Conservation (phyloP, 257 asterid genomes). For the Solanum chaucha region DNA sequence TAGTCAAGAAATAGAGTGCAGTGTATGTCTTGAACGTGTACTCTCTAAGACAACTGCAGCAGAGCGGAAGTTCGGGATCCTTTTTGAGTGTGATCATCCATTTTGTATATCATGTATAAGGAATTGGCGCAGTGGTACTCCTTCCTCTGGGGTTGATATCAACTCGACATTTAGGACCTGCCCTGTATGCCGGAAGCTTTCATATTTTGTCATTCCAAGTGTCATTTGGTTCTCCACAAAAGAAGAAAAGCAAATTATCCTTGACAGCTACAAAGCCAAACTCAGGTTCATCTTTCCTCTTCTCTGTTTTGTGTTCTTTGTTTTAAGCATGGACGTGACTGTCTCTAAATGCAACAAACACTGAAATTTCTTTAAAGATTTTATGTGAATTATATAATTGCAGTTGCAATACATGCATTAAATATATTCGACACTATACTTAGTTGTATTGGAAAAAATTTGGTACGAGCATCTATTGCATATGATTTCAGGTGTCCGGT, state of each 20-base stretch:
- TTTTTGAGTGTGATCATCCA: conserved; percentile 90
- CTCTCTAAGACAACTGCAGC: conserved; percentile 60
- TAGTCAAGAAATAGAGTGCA: conserved; percentile 89
- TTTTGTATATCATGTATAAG: conserved; percentile 88
- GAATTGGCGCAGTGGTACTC: conserved; percentile 81
- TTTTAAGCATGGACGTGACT: not conserved
- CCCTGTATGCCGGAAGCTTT: conserved; percentile 82
- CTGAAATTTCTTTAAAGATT: not conserved
- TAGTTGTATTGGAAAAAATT: not conserved
- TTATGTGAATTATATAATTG: not conserved
- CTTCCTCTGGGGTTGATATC: conserved; percentile 59
- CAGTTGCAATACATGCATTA: not conserved
- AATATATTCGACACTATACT: not conserved
- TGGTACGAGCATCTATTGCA: not conserved
- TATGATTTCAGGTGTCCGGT: not conserved
- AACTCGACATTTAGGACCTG: conserved; percentile 81
- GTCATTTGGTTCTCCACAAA: conserved; percentile 70
- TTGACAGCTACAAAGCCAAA: conserved; percentile 79
- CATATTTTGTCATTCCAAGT: conserved; percentile 95
- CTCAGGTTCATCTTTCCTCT: conserved; percentile 40
- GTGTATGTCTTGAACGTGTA: conserved; percentile 88
- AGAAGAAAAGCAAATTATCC: conserved; percentile 75
- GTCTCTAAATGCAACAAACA: not conserved
- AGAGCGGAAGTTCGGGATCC: conserved; percentile 86
- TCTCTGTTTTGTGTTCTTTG: not conserved